Evolutionary conservation across 257 asterid genomes (phyloP).

Genomic region (Solanum appendiculatum): DNA sequence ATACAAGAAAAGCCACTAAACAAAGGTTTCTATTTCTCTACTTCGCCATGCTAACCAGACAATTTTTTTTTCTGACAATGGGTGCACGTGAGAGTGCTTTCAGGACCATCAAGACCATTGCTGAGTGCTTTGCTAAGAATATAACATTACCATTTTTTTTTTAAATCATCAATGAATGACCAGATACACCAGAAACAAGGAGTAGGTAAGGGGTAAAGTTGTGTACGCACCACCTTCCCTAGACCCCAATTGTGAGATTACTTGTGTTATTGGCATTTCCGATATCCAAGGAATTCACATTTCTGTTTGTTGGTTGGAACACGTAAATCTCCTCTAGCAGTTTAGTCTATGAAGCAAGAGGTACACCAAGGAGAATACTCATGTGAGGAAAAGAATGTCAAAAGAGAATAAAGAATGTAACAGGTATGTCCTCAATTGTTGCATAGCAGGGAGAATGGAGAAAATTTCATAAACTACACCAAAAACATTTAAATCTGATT

Average conservation of each 20-base stretch:
- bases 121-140: conserved; percentile 84
- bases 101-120: conserved; percentile 59
- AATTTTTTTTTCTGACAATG: conserved; percentile 41
- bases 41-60: conserved; percentile 78
- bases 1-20: conserved; percentile 56
- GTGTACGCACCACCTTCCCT: too few relatives aligned
- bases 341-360: background rate
- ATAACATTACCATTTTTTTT: too few relatives aligned
- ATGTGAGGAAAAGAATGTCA: background rate
- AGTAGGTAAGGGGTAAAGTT: too few relatives aligned
- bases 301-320: background rate
- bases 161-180: too few relatives aligned
- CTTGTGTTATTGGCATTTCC: background rate
- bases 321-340: background rate
- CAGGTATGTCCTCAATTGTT: background rate
- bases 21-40: conserved; percentile 76
- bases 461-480: too few relatives aligned
- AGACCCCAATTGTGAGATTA: too few relatives aligned
- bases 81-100: conserved; percentile 81
- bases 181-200: too few relatives aligned
- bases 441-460: too few relatives aligned
- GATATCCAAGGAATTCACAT: background rate
- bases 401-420: background rate
- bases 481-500: too few relatives aligned
- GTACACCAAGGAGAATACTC: background rate